Conservation (phyloP, 352 stramenopile species). For the Globisporangium paddicum region DNA sequence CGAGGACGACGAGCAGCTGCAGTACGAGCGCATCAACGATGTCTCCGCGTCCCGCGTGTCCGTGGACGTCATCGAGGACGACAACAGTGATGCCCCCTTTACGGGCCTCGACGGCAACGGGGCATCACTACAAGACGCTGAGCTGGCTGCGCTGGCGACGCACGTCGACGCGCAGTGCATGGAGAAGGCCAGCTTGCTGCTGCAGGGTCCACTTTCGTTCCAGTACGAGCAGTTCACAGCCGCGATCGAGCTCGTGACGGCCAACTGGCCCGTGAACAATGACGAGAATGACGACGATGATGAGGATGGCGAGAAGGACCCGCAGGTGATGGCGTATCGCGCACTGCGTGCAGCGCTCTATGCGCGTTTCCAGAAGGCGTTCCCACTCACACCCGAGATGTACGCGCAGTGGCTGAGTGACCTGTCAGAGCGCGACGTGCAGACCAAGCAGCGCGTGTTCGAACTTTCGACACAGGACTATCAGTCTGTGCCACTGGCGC, state of each 20-base stretch:
- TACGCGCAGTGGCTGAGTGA: constrained; percentile 53
- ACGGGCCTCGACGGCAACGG: neutral
- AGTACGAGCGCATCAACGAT: neutral
- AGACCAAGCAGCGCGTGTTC: constrained; percentile 28
- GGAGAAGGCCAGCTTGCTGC: constrained; percentile 9
- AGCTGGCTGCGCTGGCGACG: neutral
- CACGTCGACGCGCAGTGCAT: constrained; percentile 10
- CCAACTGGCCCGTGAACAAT: constrained; percentile 22
- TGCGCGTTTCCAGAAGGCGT: constrained; percentile 39
- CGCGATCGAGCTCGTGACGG: constrained; percentile 28
- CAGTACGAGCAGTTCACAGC: constrained; percentile 33
- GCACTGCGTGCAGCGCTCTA: constrained; percentile 31
- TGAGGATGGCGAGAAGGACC: neutral
- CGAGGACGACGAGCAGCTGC: constrained; percentile 19
- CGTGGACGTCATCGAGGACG: constrained; percentile 30
- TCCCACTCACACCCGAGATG: constrained; percentile 54
- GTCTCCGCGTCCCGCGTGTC: constrained; percentile 4
- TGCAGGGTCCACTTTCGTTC: constrained; percentile 11
- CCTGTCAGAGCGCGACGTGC: constrained; percentile 11
- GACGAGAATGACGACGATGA: constrained; percentile 1
- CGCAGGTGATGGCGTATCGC: constrained; percentile 14
- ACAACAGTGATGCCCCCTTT: neutral
- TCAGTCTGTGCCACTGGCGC: constrained; percentile 41
- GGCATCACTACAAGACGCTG: neutral
- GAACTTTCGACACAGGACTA: constrained; percentile 43